Conservation (phyloP, 1,284 basidiomycete genomes). For the Marasmius oreades region DNA sequence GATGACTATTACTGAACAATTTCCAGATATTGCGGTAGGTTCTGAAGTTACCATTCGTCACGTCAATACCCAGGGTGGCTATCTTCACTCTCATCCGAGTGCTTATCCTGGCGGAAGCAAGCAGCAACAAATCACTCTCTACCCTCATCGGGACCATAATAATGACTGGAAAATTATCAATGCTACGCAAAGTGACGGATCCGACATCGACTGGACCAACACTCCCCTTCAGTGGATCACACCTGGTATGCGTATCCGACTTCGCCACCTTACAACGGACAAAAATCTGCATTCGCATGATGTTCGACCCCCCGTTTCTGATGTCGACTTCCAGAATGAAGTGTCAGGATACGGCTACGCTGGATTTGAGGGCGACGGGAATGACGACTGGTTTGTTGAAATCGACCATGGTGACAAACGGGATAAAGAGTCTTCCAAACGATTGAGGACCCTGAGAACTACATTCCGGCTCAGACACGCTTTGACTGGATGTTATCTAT, state of each 20-base stretch:
- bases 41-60: conserved; percentile 86
- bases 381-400: conserved; percentile 95
- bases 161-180: conserved; percentile 88
- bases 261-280: conserved; percentile 79
- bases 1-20: conserved; percentile 7
- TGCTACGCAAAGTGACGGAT: conserved; percentile 48
- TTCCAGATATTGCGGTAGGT: conserved; percentile 79
- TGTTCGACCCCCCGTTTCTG: conserved; percentile 90
- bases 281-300: conserved; percentile 96
- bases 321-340: conserved; percentile 99
- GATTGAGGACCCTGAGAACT: conserved; percentile 79
- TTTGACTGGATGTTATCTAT: conserved; percentile 92
- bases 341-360: conserved; percentile 93
- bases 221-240: conserved; percentile 64
- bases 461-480: conserved; percentile 84
- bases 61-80: conserved; percentile 95
- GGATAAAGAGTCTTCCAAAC: conserved; percentile 67
- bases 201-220: conserved; percentile 52
- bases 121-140: conserved; percentile 97
- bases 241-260: conserved; percentile 73
- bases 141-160: conserved; percentile 93
- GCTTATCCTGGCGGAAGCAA: conserved; percentile 85
- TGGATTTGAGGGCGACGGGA: conserved; percentile 84
- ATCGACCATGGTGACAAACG: conserved; percentile 69
- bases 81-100: conserved; percentile 93